phyloP scores from a whole-genome alignment of 164 flowering plant genomes.

The Vitis cinerea region DNA sequence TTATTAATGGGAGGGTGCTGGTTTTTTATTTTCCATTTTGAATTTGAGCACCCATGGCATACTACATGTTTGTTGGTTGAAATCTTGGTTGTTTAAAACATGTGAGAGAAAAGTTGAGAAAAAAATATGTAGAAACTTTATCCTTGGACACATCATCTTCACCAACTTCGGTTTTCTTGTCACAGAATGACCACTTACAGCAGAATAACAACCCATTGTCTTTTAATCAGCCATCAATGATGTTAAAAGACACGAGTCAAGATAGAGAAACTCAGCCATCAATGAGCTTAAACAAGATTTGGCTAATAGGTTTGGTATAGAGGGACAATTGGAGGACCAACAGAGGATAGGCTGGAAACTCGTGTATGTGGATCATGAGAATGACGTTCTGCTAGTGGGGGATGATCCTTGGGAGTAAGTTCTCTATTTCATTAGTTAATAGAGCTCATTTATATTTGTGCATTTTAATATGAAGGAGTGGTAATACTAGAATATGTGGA shows the following conservation, averaged over 20 bases:
- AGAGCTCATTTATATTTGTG: not conserved
- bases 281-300: slow-evolving; percentile 88
- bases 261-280: slow-evolving; percentile 57
- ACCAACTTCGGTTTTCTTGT: slow-evolving; percentile 72
- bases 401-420: slow-evolving; percentile 99
- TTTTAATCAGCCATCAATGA: slow-evolving; percentile 53
- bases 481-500: too few species aligned
- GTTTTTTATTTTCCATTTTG: too few species aligned
- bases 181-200: slow-evolving; percentile 70
- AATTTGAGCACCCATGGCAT: too few species aligned
- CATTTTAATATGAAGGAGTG: not conserved
- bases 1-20: too few species aligned
- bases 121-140: too few species aligned
- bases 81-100: too few species aligned
- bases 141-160: slow-evolving; percentile 84
- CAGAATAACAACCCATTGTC: slow-evolving; percentile 46
- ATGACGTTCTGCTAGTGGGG: slow-evolving; percentile 87
- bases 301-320: slow-evolving; percentile 96
- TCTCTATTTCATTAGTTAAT: not conserved
- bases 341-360: slow-evolving; percentile 92
- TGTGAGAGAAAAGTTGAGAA: too few species aligned
- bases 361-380: slow-evolving; percentile 93
- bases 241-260: slow-evolving; percentile 58
- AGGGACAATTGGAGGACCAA: slow-evolving; percentile 91
- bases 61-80: too few species aligned